Evolutionary conservation across 75 land plant genomes (phyloP).

Genomic region (Sequoia sempervirens): DNA sequence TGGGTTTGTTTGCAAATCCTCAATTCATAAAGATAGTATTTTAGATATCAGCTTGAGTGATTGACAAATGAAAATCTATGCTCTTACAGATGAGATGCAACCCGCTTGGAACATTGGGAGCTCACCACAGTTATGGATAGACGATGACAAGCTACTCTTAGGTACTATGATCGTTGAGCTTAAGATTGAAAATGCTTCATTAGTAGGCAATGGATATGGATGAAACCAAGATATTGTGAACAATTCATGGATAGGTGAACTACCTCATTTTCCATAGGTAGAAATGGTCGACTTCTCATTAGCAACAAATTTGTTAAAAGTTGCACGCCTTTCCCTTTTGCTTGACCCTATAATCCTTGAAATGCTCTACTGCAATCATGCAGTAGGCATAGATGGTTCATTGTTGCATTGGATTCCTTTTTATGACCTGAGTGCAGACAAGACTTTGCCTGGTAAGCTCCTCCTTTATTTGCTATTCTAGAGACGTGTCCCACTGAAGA

Average conservation of each 20-base stretch:
- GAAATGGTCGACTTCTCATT: conserved; percentile 80
- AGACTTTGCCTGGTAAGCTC: conserved; percentile 43
- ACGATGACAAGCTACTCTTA: conserved; percentile 47
- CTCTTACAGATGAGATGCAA: conserved; percentile 93
- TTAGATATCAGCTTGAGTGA: conserved; percentile 68
- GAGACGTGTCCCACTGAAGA: conserved; percentile 37
- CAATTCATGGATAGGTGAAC: conserved; percentile 54
- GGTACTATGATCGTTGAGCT: conserved; percentile 87
- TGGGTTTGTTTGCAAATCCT: conserved; percentile 59
- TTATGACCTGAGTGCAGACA: conserved; percentile 48
- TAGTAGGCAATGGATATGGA: conserved; percentile 20
- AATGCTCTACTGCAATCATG: conserved; percentile 75
- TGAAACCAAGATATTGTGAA: conserved; percentile 14
- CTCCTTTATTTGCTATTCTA: conserved; percentile 68
- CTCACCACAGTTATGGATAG: conserved; percentile 65
- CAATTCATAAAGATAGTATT: conserved; percentile 78
- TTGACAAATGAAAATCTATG: conserved; percentile 79
- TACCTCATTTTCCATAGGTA: conserved; percentile 75
- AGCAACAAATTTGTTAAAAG: conserved; percentile 31
- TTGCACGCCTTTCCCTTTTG: conserved; percentile 44
- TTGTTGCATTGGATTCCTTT: conserved; percentile 88
- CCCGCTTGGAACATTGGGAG: conserved; percentile 64
- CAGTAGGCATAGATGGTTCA: conserved; percentile 76
- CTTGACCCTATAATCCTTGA: conserved; percentile 70
- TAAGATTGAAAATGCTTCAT: conserved; percentile 11